Evolutionary conservation across 352 stramenopile species (phyloP), one percentile per base, ranked within the genome.

Genomic region (Phytopythium vexans): DNA sequence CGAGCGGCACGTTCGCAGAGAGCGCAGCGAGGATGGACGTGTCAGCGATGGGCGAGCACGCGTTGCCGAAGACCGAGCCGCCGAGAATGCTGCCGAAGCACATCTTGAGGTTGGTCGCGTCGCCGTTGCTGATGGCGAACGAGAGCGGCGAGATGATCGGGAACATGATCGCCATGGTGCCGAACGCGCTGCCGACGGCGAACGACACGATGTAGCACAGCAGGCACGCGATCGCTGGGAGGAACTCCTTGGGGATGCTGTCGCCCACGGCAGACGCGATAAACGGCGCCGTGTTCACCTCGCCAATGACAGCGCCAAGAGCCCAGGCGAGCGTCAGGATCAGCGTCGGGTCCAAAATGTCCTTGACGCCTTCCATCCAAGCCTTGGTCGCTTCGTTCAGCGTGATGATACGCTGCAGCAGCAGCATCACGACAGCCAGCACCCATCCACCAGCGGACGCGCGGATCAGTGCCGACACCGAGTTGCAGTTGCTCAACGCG

Each of bases 81-180:
- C 83, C 85, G 33, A 97, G 62, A 68, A 97, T 93, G 50, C 78
- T 87, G 43, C 81, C 87, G 54, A 97, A 93, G 65, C 82, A 95
- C 59, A 92, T 79, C 36, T 88, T 72, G 43, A 97, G 59, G 56
- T 96, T 95, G 14, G 82, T 74, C 8, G 68, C 52, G 49, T 97
- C 88, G 8, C 81, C 81, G 34, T 77, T 71, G 43, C 74, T 89
- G 53, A 96, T 88, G 42, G 77, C 74, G 69, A 68, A 96, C 48
- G 86, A 93, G 8, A 97, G 74, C 51, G 83, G 85, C 39, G 80
- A 79, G 49, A 94, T 89, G 58, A 97, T 94, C 14, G 90, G 90
- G 61, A 97, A 97, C 66, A 97, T 88, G 56, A 97, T 96, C 44
- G 83, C 88, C 86, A 97, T 97, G 8, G 90, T 97, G 46, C 86